These are phyloP conservation scores for Lactarius trivialis DNA, from an alignment of 768 basidiomycete genomes.

Conservation along the genomic window DNA sequence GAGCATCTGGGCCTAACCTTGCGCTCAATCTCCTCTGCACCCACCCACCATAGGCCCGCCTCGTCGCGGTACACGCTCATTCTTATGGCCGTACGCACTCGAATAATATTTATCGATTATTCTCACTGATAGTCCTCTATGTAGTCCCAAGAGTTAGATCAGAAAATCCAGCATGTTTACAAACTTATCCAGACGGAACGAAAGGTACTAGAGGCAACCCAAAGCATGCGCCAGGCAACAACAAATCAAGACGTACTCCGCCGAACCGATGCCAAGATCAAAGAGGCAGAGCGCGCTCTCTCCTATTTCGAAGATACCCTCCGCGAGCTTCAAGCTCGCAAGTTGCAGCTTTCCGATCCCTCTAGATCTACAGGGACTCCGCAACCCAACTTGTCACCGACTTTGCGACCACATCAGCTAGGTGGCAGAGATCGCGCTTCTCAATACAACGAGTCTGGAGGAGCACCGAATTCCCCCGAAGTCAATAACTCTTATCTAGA, in stretches of 20 bases:
- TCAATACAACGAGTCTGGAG: conserved; percentile 12
- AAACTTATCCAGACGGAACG: conserved; percentile 88
- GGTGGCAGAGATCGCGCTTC: conserved; percentile 18
- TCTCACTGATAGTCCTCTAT: conserved; percentile 2
- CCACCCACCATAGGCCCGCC: conserved; percentile 12
- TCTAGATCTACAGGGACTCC: conserved; percentile 36
- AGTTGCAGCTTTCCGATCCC: conserved; percentile 53
- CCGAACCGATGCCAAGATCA: conserved; percentile 77
- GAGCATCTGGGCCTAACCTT: conserved; percentile 4
- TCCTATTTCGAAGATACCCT: conserved; percentile 85
- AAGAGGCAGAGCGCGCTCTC: conserved; percentile 76
- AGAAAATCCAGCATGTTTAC: conserved; percentile 88
- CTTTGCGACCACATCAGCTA: conserved; percentile 6
- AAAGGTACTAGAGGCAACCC: conserved; percentile 83
- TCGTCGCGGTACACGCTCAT: conserved; percentile 1
- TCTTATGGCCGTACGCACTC: conserved; percentile 16
- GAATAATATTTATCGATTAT: background rate
- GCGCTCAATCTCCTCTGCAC: background rate
- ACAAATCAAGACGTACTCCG: conserved; percentile 81
- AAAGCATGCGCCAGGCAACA: conserved; percentile 73
- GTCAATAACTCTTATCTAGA: conserved; percentile 32
- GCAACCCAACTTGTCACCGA: conserved; percentile 14
- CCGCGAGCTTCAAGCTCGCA: conserved; percentile 74
- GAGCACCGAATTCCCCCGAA: conserved; percentile 27
- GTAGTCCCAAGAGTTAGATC: conserved; percentile 62